A percentile compares a stretch with the other conserved stretches of the same genome.
phyloP scores from a whole-genome alignment of 106 monocot species.

The Chionographis japonica region DNA sequence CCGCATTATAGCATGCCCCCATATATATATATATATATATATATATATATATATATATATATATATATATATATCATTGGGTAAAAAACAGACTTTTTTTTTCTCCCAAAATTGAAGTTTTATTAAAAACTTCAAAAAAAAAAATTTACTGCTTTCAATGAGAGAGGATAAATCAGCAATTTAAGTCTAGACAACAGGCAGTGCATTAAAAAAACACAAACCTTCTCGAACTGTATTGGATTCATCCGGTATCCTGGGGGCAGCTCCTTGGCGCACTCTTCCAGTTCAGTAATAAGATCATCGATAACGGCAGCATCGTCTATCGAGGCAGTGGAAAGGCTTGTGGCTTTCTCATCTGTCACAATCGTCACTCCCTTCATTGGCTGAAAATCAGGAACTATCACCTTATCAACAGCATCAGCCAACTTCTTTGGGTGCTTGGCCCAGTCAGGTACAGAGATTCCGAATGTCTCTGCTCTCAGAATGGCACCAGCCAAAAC shows the following conservation, averaged over 20 bases:
- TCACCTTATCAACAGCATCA: slow-evolving; percentile 49
- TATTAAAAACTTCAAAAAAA: too few relatives aligned
- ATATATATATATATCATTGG: too few relatives aligned
- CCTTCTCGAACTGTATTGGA: slow-evolving; percentile 92
- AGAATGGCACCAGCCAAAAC: slow-evolving; percentile 71
- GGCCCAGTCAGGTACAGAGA: slow-evolving; percentile 72
- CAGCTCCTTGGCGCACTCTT: slow-evolving; percentile 59
- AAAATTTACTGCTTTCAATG: too few relatives aligned
- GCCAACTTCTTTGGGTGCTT: slow-evolving; percentile 46
- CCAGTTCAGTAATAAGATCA: slow-evolving; percentile 54
- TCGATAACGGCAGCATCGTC: slow-evolving; percentile 72
- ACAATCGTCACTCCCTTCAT: slow-evolving; percentile 72
- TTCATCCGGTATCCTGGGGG: slow-evolving; percentile 67
- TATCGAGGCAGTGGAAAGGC: slow-evolving; percentile 49
- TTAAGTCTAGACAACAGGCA: too few relatives aligned
- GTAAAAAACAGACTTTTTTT: too few relatives aligned
- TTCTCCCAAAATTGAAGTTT: too few relatives aligned
- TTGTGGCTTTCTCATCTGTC: slow-evolving; percentile 85
- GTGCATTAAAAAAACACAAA: slow-evolving; percentile 10
- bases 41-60: too few relatives aligned
- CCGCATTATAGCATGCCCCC: too few relatives aligned
- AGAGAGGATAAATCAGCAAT: too few relatives aligned
- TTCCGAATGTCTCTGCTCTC: slow-evolving; percentile 75
- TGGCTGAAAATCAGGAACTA: slow-evolving; percentile 75
- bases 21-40: too few relatives aligned